Conservation (phyloP, 1,284 basidiomycete genomes). For the Agroathelia rolfsii region DNA sequence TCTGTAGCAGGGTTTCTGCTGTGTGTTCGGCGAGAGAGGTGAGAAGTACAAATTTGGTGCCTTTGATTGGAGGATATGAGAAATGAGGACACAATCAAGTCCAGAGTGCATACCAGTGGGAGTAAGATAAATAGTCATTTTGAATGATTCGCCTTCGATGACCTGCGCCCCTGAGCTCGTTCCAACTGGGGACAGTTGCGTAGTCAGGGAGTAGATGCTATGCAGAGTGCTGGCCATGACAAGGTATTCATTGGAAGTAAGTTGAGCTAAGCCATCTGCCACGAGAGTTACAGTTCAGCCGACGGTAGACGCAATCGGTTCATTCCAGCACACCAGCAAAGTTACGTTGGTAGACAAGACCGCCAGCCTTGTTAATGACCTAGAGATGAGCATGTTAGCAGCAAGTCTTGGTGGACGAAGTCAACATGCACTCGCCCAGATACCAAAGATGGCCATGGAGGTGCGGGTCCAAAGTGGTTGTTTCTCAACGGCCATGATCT, state of each 20-base stretch:
- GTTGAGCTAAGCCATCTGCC: constrained; percentile 74
- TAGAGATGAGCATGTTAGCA: constrained; percentile 19
- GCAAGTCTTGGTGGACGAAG: constrained; percentile 1
- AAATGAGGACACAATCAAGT: constrained; percentile 3
- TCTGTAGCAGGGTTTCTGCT: constrained; percentile 67
- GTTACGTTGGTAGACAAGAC: constrained; percentile 88
- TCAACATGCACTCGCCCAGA: constrained; percentile 51
- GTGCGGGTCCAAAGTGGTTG: constrained; percentile 7
- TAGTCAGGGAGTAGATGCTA: constrained; percentile 96
- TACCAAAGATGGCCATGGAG: constrained; percentile 64
- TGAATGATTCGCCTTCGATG: constrained; percentile 91
- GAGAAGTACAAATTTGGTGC: constrained; percentile 94
- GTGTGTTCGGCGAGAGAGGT: constrained; percentile 70
- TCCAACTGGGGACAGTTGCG: constrained; percentile 79
- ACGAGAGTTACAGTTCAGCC: constrained; percentile 10
- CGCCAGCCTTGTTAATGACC: constrained; percentile 99
- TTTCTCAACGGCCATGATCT: constrained; percentile 1
- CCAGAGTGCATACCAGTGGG: constrained; percentile 62
- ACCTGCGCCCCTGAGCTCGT: constrained; percentile 82
- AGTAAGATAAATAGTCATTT: constrained; percentile 83
- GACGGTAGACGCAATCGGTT: constrained; percentile 3
- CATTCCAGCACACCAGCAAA: constrained; percentile 59
- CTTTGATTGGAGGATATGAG: constrained; percentile 31
- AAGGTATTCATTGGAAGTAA: constrained; percentile 95
- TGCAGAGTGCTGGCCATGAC: constrained; percentile 96